These are phyloP conservation scores for Naumovozyma baii DNA, from an alignment of 805 yeast genomes.

Conservation along the genomic window DNA sequence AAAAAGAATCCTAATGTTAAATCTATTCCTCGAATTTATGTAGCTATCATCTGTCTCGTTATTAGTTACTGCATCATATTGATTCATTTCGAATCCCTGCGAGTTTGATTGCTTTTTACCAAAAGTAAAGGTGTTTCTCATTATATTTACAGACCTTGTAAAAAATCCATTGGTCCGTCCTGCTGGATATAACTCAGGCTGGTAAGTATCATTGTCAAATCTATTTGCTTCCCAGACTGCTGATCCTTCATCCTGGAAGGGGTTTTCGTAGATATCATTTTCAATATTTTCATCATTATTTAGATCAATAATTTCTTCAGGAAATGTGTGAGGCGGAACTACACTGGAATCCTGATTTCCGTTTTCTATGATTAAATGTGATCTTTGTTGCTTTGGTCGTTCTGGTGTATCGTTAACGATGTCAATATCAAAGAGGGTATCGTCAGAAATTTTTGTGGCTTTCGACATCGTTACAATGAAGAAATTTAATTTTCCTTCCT, in stretches of 20 bases:
- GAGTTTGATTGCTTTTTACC: constrained; percentile 4
- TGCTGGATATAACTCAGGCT: constrained; percentile 9
- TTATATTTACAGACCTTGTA: constrained; percentile 10
- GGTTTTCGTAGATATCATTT: constrained; percentile 29
- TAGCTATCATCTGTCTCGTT: constrained; percentile 19
- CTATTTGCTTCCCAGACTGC: constrained; percentile 12
- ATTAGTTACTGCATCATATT: constrained; percentile 18
- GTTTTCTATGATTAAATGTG: background rate
- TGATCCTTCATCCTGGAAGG: constrained; percentile 14
- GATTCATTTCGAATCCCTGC: constrained; percentile 26
- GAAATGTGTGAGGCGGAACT: constrained; percentile 12
- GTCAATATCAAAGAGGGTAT: constrained; percentile 35
- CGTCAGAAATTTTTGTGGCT: constrained; percentile 7
- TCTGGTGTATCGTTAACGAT: constrained; percentile 23
- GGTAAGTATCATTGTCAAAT: constrained; percentile 3
- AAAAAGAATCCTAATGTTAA: constrained; percentile 33
- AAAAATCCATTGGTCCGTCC: constrained; percentile 13
- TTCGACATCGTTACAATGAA: background rate
- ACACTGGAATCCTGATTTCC: constrained; percentile 7
- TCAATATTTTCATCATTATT: constrained; percentile 29
- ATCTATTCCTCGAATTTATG: constrained; percentile 28
- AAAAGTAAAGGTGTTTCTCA: constrained; percentile 13
- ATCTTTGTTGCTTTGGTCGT: constrained; percentile 4
- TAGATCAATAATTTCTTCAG: constrained; percentile 30
- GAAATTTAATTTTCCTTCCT: no score